A percentile compares a stretch with the other conserved stretches of the same genome.
These are phyloP conservation scores for Colletotrichum karsti DNA, from an alignment of 2,329 filamentous ascomycete species.

Conservation along the genomic window DNA sequence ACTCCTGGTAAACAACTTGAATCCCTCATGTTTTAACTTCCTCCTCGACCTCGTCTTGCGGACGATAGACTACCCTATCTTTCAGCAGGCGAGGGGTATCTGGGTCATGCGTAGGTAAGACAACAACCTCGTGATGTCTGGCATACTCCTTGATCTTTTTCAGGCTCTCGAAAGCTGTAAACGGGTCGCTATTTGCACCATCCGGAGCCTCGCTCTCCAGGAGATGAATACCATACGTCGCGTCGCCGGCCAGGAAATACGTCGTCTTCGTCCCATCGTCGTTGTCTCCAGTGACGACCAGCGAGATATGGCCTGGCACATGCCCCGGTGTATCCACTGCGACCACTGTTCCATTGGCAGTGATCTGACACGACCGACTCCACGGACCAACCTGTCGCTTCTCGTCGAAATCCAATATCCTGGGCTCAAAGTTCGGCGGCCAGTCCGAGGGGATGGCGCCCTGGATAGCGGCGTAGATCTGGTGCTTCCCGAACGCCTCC, in stretches of 20 bases:
- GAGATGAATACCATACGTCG: constrained; percentile 38
- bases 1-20: not conserved
- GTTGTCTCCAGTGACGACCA: constrained; percentile 31
- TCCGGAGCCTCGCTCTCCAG: constrained; percentile 42
- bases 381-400: constrained; percentile 37
- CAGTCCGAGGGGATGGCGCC: constrained; percentile 40
- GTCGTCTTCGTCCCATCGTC: constrained; percentile 29
- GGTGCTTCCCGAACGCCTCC: constrained; percentile 37
- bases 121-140: constrained; percentile 33
- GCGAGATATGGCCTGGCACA: constrained; percentile 40
- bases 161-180: constrained; percentile 37
- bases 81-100: constrained; percentile 6
- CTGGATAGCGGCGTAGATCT: constrained; percentile 35
- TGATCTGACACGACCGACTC: constrained; percentile 36
- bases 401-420: constrained; percentile 36
- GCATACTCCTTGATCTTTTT: constrained; percentile 41
- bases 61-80: constrained; percentile 16
- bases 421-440: constrained; percentile 39
- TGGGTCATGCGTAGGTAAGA: constrained; percentile 37
- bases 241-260: constrained; percentile 40
- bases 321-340: constrained; percentile 44
- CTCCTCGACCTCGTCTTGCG: not conserved
- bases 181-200: constrained; percentile 39
- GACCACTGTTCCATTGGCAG: constrained; percentile 37
- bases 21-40: not conserved